Percentiles rank a stretch among this genome's conserved stretches.
Conservation (phyloP, 345 rosid genomes). For the Eucalyptus lansdowneana region DNA sequence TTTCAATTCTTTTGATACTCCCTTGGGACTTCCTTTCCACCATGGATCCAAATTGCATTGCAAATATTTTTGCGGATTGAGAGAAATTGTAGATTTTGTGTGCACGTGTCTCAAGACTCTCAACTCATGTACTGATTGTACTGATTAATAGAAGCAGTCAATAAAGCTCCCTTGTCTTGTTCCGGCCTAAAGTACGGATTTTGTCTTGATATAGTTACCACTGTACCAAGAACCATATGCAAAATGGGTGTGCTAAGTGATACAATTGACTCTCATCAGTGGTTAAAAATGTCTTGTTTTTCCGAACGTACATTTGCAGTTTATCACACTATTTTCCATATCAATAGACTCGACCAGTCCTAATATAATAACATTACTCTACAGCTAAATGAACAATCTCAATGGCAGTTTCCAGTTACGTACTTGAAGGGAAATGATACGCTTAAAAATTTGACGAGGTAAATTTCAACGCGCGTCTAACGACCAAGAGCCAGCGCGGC, state of each 20-base stretch:
- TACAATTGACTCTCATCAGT: not conserved
- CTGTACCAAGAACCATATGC: not conserved
- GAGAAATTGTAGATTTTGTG: not conserved
- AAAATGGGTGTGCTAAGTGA: not conserved
- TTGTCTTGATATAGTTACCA: not conserved
- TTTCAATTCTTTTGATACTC: not conserved
- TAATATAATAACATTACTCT: not conserved
- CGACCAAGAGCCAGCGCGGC: too few species aligned
- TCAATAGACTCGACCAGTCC: not conserved
- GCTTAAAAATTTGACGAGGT: too few species aligned
- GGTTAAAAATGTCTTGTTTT: not conserved
- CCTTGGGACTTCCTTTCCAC: not conserved
- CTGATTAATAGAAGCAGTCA: not conserved
- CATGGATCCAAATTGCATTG: not conserved
- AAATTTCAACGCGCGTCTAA: too few species aligned
- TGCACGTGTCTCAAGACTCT: not conserved
- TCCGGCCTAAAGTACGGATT: not conserved
- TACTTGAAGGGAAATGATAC: not conserved
- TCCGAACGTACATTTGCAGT: not conserved
- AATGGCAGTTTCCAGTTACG: not conserved
- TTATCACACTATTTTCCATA: not conserved
- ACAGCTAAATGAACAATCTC: not conserved
- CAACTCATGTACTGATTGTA: not conserved
- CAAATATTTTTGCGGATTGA: not conserved
- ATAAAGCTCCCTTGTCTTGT: not conserved